Evolutionary conservation across 306 rosid species (phyloP).

Genomic region (Pterocarpus macrocarpus): DNA sequence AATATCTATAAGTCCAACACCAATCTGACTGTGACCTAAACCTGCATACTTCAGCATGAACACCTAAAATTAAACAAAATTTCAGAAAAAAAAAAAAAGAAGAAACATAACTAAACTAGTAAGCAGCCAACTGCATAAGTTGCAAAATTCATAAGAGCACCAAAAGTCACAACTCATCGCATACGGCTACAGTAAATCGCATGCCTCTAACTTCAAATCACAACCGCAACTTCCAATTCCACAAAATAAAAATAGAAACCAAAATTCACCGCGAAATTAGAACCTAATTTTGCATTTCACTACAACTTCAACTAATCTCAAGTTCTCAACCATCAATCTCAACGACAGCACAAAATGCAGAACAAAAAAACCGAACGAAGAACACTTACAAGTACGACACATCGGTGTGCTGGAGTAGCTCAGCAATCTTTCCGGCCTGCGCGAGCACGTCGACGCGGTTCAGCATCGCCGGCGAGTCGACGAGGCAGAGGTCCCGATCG

Average conservation of each 20-base stretch:
- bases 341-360: conserved; percentile 22
- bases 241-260: not conserved
- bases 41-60: conserved; percentile 20
- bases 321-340: conserved; percentile 7
- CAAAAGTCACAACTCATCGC: conserved; percentile 30
- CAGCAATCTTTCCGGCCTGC: conserved; percentile 81
- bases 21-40: conserved; percentile 32
- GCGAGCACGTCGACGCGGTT: conserved; percentile 65
- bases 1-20: conserved; percentile 8
- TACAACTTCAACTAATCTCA: conserved; percentile 15
- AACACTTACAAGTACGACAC: conserved; percentile 91
- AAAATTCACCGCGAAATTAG: not conserved
- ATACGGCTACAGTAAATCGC: conserved; percentile 29
- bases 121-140: conserved; percentile 24
- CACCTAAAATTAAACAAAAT: not conserved
- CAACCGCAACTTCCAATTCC: conserved; percentile 23
- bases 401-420: conserved; percentile 83
- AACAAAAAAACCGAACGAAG: not conserved
- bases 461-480: conserved; percentile 65
- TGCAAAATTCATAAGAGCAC: not conserved
- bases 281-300: conserved; percentile 28
- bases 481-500: conserved; percentile 70
- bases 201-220: conserved; percentile 30
- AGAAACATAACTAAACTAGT: not conserved
- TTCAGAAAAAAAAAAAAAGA: not conserved